Evolutionary conservation across 257 asterid genomes (phyloP), one percentile per base, ranked within the genome.

Genomic region (Gentiana straminea): DNA sequence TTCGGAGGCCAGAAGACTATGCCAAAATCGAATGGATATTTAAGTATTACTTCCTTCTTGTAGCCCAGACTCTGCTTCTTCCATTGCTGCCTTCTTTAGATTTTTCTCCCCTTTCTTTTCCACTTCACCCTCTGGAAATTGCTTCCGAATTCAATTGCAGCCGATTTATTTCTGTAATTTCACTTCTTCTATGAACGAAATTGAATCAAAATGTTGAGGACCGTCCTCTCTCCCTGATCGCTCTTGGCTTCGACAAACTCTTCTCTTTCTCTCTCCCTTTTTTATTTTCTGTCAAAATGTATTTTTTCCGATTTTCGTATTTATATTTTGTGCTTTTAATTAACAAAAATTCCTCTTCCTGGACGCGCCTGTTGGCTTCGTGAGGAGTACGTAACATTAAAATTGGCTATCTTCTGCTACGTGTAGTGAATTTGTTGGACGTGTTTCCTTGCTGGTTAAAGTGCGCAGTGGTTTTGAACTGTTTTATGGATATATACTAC

Each of bases 141-240:
- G 75, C 73, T 80, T 64, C 70, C 68, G 84, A 81, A 81, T 77
- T 75, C 60, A 68, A 51, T 64, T 67, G 56, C 50, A 64, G 62
- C 71, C 36, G 7, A 32, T 47, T n/a, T 58, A 50, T 54, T 61
- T 12, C 51, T 51, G 49, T 5, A 39, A 12, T 32, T 37, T 47
- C 37, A 33, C 33, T 38, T 33, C 56, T 41, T 50, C 44, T 59
- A 51, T 55, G 51, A 45, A 46, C 50, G 50, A 61, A 8, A 49
- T 67, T 38, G 74, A 79, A 81, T 67, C 84, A 64, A 76, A 73
- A 73, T 24, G 24, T 66, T 74, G 80, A 80, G 73, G 76, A 71
- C 91, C 82, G 81, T 68, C 24, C 24, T 24, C 24, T 24, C 73
- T 79, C 80, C 61, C 81, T 68, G 92, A 80, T 84, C 96, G 84